These are phyloP conservation scores for Populus hybrid DNA, from an alignment of 441 rosid genomes.

Conservation along the genomic window DNA sequence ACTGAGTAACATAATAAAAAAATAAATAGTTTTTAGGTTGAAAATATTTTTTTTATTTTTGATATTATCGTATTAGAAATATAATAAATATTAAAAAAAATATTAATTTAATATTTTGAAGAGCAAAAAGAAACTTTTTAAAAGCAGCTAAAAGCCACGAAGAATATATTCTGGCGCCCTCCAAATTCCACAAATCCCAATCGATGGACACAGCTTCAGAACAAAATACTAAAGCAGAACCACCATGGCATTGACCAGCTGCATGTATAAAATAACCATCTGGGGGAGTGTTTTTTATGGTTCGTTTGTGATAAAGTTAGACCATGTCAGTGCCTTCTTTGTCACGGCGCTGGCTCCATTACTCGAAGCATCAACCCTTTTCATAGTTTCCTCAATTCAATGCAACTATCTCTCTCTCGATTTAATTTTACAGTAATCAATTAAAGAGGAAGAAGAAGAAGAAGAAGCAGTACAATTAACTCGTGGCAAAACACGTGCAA, in stretches of 20 bases:
- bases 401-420: neutral
- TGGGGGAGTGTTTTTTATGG: neutral
- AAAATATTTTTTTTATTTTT: too few relatives aligned
- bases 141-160: too few relatives aligned
- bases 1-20: neutral
- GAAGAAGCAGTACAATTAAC: neutral
- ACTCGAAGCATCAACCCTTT: conserved; percentile 8
- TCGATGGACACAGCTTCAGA: conserved; percentile 9
- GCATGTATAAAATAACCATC: neutral
- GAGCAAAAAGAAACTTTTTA: too few relatives aligned
- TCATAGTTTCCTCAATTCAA: conserved; percentile 4
- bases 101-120: too few relatives aligned
- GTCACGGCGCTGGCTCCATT: conserved; percentile 14
- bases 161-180: too few relatives aligned
- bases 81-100: too few relatives aligned
- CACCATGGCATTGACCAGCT: conserved; percentile 11
- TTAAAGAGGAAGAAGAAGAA: neutral
- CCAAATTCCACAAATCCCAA: conserved; percentile 13
- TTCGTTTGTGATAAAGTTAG: neutral
- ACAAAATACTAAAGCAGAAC: conserved; percentile 11
- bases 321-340: neutral
- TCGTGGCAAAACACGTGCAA: conserved; percentile 23
- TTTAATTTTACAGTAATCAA: neutral
- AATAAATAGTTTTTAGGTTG: too few relatives aligned
- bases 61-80: too few relatives aligned